Conservation (phyloP, 805 yeast genomes). For the Cyberlindnera mrakii region DNA sequence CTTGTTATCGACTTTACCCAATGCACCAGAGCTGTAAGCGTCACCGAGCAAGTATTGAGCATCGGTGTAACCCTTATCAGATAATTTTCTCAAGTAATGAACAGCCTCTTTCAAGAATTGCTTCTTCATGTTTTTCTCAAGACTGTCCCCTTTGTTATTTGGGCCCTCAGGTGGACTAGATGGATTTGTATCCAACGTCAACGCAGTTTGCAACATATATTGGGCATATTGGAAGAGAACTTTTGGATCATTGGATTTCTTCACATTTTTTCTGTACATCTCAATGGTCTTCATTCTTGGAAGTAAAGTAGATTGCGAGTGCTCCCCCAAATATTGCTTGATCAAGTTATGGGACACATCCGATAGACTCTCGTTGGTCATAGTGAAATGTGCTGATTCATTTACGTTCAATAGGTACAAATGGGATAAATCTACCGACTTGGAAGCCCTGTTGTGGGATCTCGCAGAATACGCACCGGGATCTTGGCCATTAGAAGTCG, state of each 20-base stretch:
- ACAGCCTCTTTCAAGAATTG: conserved; percentile 74
- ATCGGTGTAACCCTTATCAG: conserved; percentile 78
- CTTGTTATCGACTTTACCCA: conserved; percentile 71
- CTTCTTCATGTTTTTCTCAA: conserved; percentile 37
- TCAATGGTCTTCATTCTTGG: conserved; percentile 83
- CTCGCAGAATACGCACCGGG: not conserved
- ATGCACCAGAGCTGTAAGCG: conserved; percentile 76
- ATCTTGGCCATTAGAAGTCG: conserved; percentile 6
- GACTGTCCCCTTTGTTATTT: conserved; percentile 16
- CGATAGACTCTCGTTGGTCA: conserved; percentile 36
- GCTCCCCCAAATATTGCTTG: conserved; percentile 48
- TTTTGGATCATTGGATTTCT: conserved; percentile 76
- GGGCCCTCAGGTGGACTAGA: not conserved
- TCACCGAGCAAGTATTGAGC: conserved; percentile 94
- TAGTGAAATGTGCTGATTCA: conserved; percentile 29
- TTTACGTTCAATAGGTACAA: conserved; percentile 29
- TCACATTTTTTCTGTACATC: conserved; percentile 79
- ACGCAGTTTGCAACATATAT: conserved; percentile 80
- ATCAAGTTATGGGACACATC: conserved; percentile 48
- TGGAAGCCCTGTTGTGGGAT: conserved; percentile 23
- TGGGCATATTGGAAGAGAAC: conserved; percentile 90
- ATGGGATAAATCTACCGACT: conserved; percentile 37
- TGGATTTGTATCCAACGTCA: conserved; percentile 40
- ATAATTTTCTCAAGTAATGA: conserved; percentile 57
- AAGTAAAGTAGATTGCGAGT: conserved; percentile 41